phyloP scores from a whole-genome alignment of 2,329 filamentous ascomycete species.

The Trichoderma koningii region DNA sequence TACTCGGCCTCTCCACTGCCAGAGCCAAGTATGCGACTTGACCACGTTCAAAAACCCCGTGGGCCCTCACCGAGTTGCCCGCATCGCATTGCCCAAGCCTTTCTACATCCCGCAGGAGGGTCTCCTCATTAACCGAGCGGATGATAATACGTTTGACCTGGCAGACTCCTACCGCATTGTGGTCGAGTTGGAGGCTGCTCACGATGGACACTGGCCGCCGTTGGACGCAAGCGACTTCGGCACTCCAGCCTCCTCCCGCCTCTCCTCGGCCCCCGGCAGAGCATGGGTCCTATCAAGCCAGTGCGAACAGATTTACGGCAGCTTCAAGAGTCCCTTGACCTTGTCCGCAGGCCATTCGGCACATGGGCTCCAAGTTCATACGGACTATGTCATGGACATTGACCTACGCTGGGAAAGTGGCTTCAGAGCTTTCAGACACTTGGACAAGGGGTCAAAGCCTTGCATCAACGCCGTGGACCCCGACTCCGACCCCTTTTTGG shows the following conservation, averaged over 20 bases:
- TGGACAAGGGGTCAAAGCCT: constrained; percentile 48
- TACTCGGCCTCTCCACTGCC: constrained; percentile 52
- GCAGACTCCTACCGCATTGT: constrained; percentile 53
- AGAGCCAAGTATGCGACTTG: constrained; percentile 57
- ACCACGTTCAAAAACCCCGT: constrained; percentile 52
- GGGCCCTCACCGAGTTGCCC: constrained; percentile 49
- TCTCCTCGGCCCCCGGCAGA: constrained; percentile 32
- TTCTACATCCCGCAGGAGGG: constrained; percentile 57
- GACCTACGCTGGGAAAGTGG: constrained; percentile 52
- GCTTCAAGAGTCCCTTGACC: constrained; percentile 42
- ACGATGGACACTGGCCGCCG: constrained; percentile 56
- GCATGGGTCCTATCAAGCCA: constrained; percentile 47
- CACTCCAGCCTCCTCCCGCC: constrained; percentile 30
- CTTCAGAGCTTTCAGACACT: constrained; percentile 39
- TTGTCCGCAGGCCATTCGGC: constrained; percentile 36
- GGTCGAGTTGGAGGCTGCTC: constrained; percentile 56
- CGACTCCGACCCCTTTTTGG: constrained; percentile 35
- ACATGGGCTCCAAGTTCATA: constrained; percentile 36
- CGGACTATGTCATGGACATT: constrained; percentile 52
- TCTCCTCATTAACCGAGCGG: constrained; percentile 51
- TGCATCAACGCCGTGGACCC: constrained; percentile 49
- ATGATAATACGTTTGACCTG: constrained; percentile 51
- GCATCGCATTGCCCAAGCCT: constrained; percentile 51
- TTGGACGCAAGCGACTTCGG: constrained; percentile 44
- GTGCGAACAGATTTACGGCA: constrained; percentile 47